phyloP scores from a whole-genome alignment of 495 filamentous ascomycete species.

The Xylaria nigripes region DNA sequence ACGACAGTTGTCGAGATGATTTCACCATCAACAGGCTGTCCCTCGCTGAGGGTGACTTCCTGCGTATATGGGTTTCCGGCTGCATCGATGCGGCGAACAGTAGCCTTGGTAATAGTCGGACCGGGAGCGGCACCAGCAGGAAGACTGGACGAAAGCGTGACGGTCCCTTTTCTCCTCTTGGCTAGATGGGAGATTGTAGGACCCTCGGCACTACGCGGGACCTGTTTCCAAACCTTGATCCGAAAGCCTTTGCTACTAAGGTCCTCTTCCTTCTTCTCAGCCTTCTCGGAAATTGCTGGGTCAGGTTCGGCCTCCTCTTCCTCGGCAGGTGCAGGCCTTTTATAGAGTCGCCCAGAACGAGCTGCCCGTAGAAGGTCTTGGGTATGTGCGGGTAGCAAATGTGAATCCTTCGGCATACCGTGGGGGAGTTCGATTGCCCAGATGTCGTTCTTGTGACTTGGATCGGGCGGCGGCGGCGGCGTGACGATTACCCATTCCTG shows the following conservation, averaged over 20 bases:
- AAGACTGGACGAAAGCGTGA: slow-evolving; percentile 39
- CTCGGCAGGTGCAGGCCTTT: slow-evolving; percentile 43
- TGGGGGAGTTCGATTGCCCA: slow-evolving; percentile 53
- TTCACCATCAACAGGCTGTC: slow-evolving; percentile 74
- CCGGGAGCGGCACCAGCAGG: slow-evolving; percentile 34
- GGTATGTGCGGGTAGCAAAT: slow-evolving; percentile 67
- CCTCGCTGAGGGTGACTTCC: slow-evolving; percentile 72
- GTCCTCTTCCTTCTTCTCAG: slow-evolving; percentile 41
- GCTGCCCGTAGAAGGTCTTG: slow-evolving; percentile 80
- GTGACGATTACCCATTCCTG: slow-evolving; percentile 62
- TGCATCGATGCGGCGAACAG: slow-evolving; percentile 66
- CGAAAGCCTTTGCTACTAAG: slow-evolving; percentile 60
- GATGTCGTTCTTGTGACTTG: slow-evolving; percentile 40
- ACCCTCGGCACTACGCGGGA: slow-evolving; percentile 68
- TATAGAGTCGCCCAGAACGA: slow-evolving; percentile 64
- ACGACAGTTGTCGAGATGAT: slow-evolving; percentile 53
- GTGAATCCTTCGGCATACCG: slow-evolving; percentile 79
- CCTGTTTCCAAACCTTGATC: slow-evolving; percentile 67
- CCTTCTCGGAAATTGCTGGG: slow-evolving; percentile 34
- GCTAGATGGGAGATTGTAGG: slow-evolving; percentile 75
- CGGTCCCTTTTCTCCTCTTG: slow-evolving; percentile 69
- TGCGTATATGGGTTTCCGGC: slow-evolving; percentile 72
- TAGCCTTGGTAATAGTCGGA: slow-evolving; percentile 59
- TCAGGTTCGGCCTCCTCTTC: slow-evolving; percentile 45
- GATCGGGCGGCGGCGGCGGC: slow-evolving; percentile 52